Evolutionary conservation across 2,329 filamentous ascomycete species (phyloP).

Genomic region (Calonectria honghensis): DNA sequence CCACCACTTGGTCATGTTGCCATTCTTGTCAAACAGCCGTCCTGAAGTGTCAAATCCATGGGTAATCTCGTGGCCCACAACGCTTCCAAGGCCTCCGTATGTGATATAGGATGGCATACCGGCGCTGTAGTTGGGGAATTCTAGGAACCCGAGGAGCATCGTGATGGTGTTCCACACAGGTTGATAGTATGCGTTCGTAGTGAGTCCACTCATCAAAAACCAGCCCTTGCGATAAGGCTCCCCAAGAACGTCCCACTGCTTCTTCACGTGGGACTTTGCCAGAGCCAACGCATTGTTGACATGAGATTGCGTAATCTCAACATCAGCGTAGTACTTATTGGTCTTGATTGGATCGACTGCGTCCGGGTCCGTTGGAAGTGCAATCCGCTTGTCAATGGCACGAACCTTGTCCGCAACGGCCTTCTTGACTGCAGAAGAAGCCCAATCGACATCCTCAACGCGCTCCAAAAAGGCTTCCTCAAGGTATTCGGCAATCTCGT

Average conservation of each 20-base stretch:
- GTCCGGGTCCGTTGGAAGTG: constrained; percentile 79
- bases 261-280: constrained; percentile 63
- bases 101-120: constrained; percentile 78
- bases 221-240: constrained; percentile 76
- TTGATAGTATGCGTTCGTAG: constrained; percentile 80
- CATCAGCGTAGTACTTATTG: constrained; percentile 72
- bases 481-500: constrained; percentile 81
- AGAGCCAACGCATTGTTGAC: constrained; percentile 75
- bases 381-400: constrained; percentile 81
- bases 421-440: constrained; percentile 76
- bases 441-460: constrained; percentile 77
- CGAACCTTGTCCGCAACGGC: constrained; percentile 79
- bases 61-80: constrained; percentile 81
- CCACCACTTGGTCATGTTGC: constrained; percentile 82
- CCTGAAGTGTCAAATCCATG: constrained; percentile 82
- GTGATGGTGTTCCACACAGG: constrained; percentile 79
- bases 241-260: constrained; percentile 74
- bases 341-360: constrained; percentile 75
- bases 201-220: constrained; percentile 77
- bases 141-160: constrained; percentile 77
- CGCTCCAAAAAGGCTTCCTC: constrained; percentile 79
- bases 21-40: constrained; percentile 78
- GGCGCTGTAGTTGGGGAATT: constrained; percentile 79
- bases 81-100: constrained; percentile 80
- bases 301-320: constrained; percentile 71